These are phyloP conservation scores for Termitomyces sp. DNA, from an alignment of 768 basidiomycete species.

Conservation along the genomic window DNA sequence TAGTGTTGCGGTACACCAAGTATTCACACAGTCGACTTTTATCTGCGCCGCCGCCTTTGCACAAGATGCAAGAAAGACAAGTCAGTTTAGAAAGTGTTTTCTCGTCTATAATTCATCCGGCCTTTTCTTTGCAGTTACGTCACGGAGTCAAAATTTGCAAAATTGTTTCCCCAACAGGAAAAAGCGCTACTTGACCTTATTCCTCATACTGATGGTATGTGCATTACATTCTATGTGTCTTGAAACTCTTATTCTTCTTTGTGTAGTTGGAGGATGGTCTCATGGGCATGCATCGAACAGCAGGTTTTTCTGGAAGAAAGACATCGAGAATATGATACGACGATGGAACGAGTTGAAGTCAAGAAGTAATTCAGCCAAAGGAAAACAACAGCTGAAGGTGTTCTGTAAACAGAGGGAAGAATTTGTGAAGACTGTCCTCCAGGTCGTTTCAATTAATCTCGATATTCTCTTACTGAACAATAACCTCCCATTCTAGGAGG, in stretches of 20 bases:
- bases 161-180: slow-evolving; percentile 22
- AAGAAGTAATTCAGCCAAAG: slow-evolving; percentile 14
- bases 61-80: slow-evolving; percentile 19
- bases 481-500: slow-evolving; percentile 1
- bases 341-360: slow-evolving; percentile 12
- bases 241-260: neutral
- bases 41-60: slow-evolving; percentile 20
- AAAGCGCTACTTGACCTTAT: slow-evolving; percentile 20
- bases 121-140: slow-evolving; percentile 19
- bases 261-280: slow-evolving; percentile 23
- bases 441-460: neutral
- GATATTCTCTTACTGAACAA: too few relatives aligned
- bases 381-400: slow-evolving; percentile 18
- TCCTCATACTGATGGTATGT: slow-evolving; percentile 24
- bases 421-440: slow-evolving; percentile 9
- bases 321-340: slow-evolving; percentile 19
- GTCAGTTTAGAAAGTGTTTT: slow-evolving; percentile 12
- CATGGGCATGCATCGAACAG: slow-evolving; percentile 20
- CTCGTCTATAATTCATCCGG: neutral
- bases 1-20: slow-evolving; percentile 16
- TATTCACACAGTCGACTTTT: slow-evolving; percentile 19
- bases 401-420: slow-evolving; percentile 15
- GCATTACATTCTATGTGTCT: neutral
- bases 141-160: slow-evolving; percentile 16
- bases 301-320: slow-evolving; percentile 27